Conservation (phyloP, 2,329 filamentous ascomycete genomes). For the Verticillium nubilum region DNA sequence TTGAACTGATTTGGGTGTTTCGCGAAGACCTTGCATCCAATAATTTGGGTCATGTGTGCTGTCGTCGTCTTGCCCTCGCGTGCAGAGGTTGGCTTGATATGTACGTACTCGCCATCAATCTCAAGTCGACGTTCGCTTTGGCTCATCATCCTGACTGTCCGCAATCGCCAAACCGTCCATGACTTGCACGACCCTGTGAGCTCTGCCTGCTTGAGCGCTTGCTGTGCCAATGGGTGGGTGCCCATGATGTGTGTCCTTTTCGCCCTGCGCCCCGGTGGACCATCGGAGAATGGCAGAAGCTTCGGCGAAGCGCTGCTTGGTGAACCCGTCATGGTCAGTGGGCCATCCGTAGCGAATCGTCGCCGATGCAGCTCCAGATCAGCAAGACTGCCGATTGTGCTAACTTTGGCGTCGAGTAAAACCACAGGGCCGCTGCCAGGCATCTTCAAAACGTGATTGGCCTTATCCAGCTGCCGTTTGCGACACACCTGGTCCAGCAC, state of each 20-base stretch:
- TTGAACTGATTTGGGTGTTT: conserved; percentile 79
- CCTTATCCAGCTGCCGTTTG: conserved; percentile 74
- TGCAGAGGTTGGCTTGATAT: conserved; percentile 70
- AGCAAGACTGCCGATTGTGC: conserved; percentile 68
- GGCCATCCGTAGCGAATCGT: conserved; percentile 70
- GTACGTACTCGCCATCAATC: conserved; percentile 81
- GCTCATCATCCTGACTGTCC: conserved; percentile 74
- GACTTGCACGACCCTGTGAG: conserved; percentile 61
- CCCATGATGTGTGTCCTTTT: conserved; percentile 48
- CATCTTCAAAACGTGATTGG: conserved; percentile 71
- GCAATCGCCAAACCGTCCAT: conserved; percentile 76
- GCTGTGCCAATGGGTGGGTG: conserved; percentile 62
- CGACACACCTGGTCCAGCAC: conserved; percentile 74
- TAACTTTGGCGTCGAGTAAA: conserved; percentile 70
- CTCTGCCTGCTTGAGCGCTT: conserved; percentile 55
- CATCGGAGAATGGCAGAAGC: conserved; percentile 47
- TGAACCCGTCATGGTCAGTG: conserved; percentile 61
- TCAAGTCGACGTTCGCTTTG: conserved; percentile 71
- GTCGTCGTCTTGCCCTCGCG: conserved; percentile 68
- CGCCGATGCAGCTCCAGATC: conserved; percentile 72
- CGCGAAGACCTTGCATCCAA: conserved; percentile 75
- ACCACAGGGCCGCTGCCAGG: conserved; percentile 70
- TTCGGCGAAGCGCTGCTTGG: conserved; percentile 68
- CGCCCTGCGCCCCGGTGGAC: conserved; percentile 33
- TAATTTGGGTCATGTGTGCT: conserved; percentile 75